phyloP scores from a whole-genome alignment of 345 rosid species.

The Melaleuca quinquenervia region DNA sequence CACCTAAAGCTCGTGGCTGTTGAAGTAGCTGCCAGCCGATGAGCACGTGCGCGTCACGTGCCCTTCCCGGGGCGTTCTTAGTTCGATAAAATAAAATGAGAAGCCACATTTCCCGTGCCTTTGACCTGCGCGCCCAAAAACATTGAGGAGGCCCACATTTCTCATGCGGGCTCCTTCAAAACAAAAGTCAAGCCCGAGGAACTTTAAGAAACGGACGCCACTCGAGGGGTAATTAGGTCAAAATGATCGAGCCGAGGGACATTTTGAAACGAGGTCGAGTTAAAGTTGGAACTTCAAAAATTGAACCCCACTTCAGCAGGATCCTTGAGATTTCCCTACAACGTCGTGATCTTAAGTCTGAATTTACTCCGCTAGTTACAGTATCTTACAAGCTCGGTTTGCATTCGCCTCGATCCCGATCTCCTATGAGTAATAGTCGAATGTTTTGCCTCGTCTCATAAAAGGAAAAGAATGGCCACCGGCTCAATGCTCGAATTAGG shows the following conservation, averaged over 20 bases:
- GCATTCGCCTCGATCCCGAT: too few relatives aligned
- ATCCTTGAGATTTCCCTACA: too few relatives aligned
- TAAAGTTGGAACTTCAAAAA: background rate
- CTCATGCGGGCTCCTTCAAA: background rate
- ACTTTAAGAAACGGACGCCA: too few relatives aligned
- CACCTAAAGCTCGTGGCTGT: background rate
- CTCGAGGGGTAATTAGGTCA: background rate
- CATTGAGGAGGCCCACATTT: background rate
- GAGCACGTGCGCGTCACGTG: background rate
- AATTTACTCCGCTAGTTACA: too few relatives aligned
- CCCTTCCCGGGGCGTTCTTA: background rate
- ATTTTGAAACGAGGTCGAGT: background rate
- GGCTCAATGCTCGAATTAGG: background rate
- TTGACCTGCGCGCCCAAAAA: background rate
- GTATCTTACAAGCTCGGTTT: too few relatives aligned
- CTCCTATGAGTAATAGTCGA: too few relatives aligned
- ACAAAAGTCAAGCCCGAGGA: background rate
- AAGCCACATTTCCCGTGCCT: too few relatives aligned
- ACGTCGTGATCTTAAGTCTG: too few relatives aligned
- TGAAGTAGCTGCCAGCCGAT: background rate
- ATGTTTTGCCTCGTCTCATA: background rate
- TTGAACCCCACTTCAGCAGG: background rate
- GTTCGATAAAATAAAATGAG: background rate
- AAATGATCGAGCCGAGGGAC: fast-evolving
- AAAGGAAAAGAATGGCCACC: background rate